Conservation (phyloP, 2,329 filamentous ascomycete genomes). For the Triangularia verruculosa region DNA sequence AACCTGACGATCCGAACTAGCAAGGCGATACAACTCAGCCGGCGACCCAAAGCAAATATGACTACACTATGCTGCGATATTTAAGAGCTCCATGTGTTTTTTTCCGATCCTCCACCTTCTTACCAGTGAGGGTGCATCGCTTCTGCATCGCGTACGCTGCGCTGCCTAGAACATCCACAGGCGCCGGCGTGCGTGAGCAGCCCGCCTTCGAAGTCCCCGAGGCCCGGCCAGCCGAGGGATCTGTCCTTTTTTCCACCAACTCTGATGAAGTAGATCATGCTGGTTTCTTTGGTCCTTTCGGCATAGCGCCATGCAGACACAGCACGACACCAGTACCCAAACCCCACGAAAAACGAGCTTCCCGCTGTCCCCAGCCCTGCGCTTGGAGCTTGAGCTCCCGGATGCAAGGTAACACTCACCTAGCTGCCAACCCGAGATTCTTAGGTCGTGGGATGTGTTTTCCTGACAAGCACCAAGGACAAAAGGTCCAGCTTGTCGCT, state of each 20-base stretch:
- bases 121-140: not conserved
- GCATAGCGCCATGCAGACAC: conserved; percentile 7
- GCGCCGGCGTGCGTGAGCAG: not conserved
- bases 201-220: not conserved
- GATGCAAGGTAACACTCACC: not conserved
- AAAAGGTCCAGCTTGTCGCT: not conserved
- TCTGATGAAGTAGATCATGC: conserved; percentile 10
- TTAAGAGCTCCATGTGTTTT: not conserved
- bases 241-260: conserved; percentile 2
- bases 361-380: not conserved
- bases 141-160: not conserved
- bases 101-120: not conserved
- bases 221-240: not conserved
- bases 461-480: not conserved
- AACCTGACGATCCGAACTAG: not conserved
- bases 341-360: not conserved
- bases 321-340: conserved; percentile 7
- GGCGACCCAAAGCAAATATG: not conserved
- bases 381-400: not conserved
- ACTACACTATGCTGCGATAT: not conserved
- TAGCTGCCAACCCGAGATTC: not conserved
- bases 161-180: not conserved
- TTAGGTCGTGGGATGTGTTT: not conserved
- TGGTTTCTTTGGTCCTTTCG: not conserved
- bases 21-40: not conserved